Conservation (phyloP, 306 rosid genomes). For the Begonia masoniana region DNA sequence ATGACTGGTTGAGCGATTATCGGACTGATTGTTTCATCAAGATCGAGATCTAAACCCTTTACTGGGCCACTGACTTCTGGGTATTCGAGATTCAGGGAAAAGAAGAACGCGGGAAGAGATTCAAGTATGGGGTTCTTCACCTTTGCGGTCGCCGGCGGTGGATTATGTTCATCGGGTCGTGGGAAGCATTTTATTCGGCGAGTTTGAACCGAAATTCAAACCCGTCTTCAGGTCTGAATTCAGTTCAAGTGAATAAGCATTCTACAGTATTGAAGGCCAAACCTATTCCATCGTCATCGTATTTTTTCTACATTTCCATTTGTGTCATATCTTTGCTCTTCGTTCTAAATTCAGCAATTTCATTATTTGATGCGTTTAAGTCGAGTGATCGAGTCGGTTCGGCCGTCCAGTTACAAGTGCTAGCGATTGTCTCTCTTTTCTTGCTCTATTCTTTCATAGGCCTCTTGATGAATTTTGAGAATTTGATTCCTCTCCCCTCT, state of each 20-base stretch:
- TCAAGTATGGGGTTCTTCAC: conserved; percentile 41
- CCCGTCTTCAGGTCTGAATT: conserved; percentile 12
- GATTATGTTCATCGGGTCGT: conserved; percentile 41
- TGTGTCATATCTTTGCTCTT: conserved; percentile 28
- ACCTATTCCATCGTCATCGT: conserved; percentile 7
- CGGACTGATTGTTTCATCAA: not conserved
- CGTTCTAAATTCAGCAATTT: conserved; percentile 34
- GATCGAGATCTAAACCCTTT: conserved; percentile 1
- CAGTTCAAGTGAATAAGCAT: conserved; percentile 7
- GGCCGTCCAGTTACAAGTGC: conserved; percentile 48
- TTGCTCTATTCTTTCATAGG: conserved; percentile 40
- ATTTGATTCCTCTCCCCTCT: conserved; percentile 20
- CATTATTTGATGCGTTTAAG: conserved; percentile 34
- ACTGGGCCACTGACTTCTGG: not conserved
- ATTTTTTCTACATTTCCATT: conserved; percentile 17
- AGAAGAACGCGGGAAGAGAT: not conserved
- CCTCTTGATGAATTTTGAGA: conserved; percentile 12
- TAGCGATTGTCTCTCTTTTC: conserved; percentile 43
- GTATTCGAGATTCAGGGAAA: not conserved
- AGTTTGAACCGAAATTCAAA: conserved; percentile 5
- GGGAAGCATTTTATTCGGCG: conserved; percentile 26
- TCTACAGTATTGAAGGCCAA: conserved; percentile 10
- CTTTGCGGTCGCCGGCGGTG: conserved; percentile 38
- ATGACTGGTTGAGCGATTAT: not conserved
- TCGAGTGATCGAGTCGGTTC: conserved; percentile 50